Conservation (phyloP, 768 basidiomycete species). For the Suillus variegatus region DNA sequence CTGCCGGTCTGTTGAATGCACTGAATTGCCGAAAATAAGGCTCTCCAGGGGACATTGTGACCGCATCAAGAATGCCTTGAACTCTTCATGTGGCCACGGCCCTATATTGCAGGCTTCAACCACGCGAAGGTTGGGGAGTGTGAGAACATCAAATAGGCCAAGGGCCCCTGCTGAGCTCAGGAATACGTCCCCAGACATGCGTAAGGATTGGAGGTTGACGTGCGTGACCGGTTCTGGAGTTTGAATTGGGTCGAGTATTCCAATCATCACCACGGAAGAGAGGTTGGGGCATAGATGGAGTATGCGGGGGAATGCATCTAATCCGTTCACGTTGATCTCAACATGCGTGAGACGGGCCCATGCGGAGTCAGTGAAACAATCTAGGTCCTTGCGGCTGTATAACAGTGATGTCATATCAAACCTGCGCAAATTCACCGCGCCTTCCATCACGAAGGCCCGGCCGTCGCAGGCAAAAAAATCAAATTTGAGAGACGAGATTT, state of each 20-base stretch:
- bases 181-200: neutral
- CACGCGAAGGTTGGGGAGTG: slow-evolving; percentile 15
- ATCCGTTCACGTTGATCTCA: slow-evolving; percentile 3
- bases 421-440: slow-evolving; percentile 8
- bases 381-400: too few species aligned
- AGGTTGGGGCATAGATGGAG: neutral
- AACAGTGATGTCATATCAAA: fast-evolving
- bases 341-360: slow-evolving; percentile 16
- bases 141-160: slow-evolving; percentile 15
- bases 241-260: neutral
- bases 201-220: neutral
- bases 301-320: slow-evolving; percentile 3
- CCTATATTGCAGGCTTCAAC: slow-evolving; percentile 11
- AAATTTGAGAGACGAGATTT: slow-evolving; percentile 5
- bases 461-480: neutral
- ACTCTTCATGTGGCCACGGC: slow-evolving; percentile 16
- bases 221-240: neutral
- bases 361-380: neutral
- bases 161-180: neutral
- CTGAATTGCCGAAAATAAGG: neutral
- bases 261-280: neutral
- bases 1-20: neutral
- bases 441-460: slow-evolving; percentile 3
- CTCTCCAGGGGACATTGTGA: slow-evolving; percentile 20
- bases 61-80: slow-evolving; percentile 19